phyloP scores from a whole-genome alignment of 805 yeast species.

The Metschnikowia anglica region DNA sequence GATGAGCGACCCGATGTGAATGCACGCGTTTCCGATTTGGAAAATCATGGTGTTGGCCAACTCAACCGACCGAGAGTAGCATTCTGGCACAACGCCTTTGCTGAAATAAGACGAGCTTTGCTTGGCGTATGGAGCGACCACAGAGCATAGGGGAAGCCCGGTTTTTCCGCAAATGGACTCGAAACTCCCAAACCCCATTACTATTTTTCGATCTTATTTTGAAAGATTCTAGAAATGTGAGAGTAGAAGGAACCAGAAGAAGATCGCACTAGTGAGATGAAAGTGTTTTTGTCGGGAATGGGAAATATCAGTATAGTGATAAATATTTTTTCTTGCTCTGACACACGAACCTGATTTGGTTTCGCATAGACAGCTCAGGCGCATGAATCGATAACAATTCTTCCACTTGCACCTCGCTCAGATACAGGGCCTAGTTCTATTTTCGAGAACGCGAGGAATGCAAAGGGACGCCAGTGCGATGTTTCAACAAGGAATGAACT shows the following conservation, averaged over 20 bases:
- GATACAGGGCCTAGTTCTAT: slow-evolving; percentile 3
- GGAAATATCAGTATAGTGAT: no score
- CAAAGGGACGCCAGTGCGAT: not conserved
- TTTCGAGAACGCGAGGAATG: slow-evolving; percentile 2
- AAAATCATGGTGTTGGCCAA: slow-evolving; percentile 90
- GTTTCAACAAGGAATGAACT: no score
- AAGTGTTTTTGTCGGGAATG: no score
- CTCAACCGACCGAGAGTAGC: slow-evolving; percentile 84
- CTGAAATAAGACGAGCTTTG: slow-evolving; percentile 29
- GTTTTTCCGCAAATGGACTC: slow-evolving; percentile 60
- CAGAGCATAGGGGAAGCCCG: slow-evolving; percentile 78
- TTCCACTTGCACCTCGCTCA: not conserved
- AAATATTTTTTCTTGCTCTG: not conserved
- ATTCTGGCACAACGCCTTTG: slow-evolving; percentile 68
- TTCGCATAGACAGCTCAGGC: slow-evolving; percentile 9
- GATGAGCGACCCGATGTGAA: slow-evolving; percentile 71
- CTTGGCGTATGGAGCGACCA: slow-evolving; percentile 53
- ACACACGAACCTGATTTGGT: slow-evolving; percentile 1
- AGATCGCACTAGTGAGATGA: no score
- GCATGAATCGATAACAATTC: slow-evolving; percentile 8
- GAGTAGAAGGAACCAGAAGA: no score
- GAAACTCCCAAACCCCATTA: slow-evolving; percentile 69
- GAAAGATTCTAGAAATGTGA: no score
- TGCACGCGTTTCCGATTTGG: slow-evolving; percentile 83
- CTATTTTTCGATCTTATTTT: not conserved